phyloP scores from a whole-genome alignment of 1,284 basidiomycete species.

The Cryptococcus depauperatus region DNA sequence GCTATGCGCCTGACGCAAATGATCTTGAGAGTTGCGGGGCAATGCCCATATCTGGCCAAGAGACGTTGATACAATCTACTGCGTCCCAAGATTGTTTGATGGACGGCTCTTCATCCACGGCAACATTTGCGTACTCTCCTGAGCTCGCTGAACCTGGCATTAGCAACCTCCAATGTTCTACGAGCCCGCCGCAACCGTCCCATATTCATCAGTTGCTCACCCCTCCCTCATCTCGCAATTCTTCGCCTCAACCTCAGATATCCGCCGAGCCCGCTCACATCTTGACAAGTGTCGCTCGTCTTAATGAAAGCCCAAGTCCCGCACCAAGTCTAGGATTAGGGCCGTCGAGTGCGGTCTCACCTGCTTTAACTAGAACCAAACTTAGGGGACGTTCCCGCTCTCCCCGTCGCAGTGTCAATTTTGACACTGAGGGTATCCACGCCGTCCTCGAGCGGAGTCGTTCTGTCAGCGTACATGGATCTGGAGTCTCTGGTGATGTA shows the following conservation, averaged over 20 bases:
- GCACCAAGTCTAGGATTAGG: neutral
- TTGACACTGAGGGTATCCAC: constrained; percentile 28
- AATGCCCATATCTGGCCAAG: constrained; percentile 11
- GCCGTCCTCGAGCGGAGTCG: constrained; percentile 30
- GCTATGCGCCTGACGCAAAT: neutral
- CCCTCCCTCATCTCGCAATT: constrained; percentile 29
- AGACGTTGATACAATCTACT: no score
- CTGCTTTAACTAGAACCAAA: neutral
- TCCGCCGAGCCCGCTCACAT: neutral
- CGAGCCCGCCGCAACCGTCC: constrained; percentile 30
- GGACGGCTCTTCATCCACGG: no score
- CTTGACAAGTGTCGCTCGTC: neutral
- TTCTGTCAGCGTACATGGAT: constrained; percentile 12
- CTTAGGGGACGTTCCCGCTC: constrained; percentile 26
- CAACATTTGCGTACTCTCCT: no score
- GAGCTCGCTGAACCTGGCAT: neutral
- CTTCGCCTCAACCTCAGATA: constrained; percentile 17
- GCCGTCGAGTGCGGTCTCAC: neutral
- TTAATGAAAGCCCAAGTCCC: neutral
- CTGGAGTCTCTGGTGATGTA: neutral
- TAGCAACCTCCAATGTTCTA: constrained; percentile 5
- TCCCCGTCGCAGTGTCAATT: constrained; percentile 22
- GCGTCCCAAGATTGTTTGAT: no score
- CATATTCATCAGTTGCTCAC: constrained; percentile 25
- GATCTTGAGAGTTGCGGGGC: constrained; percentile 3